Base-by-base conservation (phyloP, 768 basidiomycete genomes). In the Paxillus involutus region DNA sequence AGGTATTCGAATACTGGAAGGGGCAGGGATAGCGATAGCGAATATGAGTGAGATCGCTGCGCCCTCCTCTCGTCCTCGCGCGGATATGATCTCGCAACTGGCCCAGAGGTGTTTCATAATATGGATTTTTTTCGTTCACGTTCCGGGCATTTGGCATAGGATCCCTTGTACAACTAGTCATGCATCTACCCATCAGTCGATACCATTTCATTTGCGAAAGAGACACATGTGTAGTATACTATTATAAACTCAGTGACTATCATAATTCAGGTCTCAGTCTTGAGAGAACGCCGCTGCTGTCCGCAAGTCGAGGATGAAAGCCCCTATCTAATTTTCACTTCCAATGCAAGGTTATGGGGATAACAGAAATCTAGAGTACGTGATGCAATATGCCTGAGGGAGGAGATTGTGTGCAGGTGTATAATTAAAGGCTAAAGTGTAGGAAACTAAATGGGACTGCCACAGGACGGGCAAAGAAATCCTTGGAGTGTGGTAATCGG, bases 381-480 rank as follows among this genome's bases (percentile, higher is more conserved):
- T 6, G 12, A 32, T 9, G 17, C n/a, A 2, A 17, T 42, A 16
- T n/a, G 19, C 40, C 12, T 41, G 40, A 26, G 32, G 3, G 32
- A 9, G 41, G 41, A 13, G 3, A 35, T 35, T 2, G 14, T 7
- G 1, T 48, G 36, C 12, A 29, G n/a, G 14, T 37, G 19, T 47
- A 9, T 26, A 12, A 33, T n/a, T 49, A 11, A 21, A 45, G 17
- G 33, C 8, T 37, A 5, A 11, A 29, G 14, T 12, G 24, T 16
- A 30, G 24, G 16, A 3, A 8, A 32, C 63, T 65, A 81, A 47
- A 81, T 81, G 35, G 75, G 67, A 51, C 77, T 75, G 30, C 61
- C 50, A 48, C 81, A 82, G 6, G 64, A 50, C 6, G 80, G 80
- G 54, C 81, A 82, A 8, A 70, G 44, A 24, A 76, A 69, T 3